Base-by-base conservation (phyloP, 176 grass and related monocot genomes). In the Triticum urartu region DNA sequence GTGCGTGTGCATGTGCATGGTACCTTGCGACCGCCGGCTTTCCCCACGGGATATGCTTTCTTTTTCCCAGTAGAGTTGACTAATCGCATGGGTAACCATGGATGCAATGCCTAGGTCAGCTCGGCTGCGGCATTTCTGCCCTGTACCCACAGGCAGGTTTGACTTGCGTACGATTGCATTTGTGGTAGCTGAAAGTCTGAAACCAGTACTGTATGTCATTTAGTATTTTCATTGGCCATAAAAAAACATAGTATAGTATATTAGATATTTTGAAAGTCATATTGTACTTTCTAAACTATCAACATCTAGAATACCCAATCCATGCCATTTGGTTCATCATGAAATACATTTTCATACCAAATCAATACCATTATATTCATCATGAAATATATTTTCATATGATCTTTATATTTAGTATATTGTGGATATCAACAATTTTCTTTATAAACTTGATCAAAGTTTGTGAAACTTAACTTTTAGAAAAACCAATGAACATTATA, bases 11-110 rank as follows among this genome's bases (percentile, higher is more conserved):
- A 58, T 58, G 87, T 85, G 76, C 89, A 84, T 87, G 77, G 63
- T 81, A 78, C 54, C 77, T 85, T 91, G 82, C 56, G 72, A 54
- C n/a, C 40, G 84, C 70, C 82, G 84, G 64, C 48, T 83, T 83
- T 64, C 50, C 7, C 2, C 30, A 50, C 75, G 28, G 58, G 75
- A 74, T 75, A 79, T 58, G 34, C 11, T 9, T 62, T 80, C 3
- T 59, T 79, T 42, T 71, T 73, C 35, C 7, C 5, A 38, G 13
- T 4, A 10, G 36, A 71, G 89, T 91, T 91, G 86, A 91, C 86
- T 63, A 81, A 76, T 34, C 80, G 30, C n/a, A 42, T 88, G 47
- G 60, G 7, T 63, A 17, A 18, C 18, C 35, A 84, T 91, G 81
- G 0, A 79, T 77, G 15, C 50, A 54, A 6, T 17, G 50, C 15